Conservation (phyloP, 768 basidiomycete species). For the Boletus sensibilis region DNA sequence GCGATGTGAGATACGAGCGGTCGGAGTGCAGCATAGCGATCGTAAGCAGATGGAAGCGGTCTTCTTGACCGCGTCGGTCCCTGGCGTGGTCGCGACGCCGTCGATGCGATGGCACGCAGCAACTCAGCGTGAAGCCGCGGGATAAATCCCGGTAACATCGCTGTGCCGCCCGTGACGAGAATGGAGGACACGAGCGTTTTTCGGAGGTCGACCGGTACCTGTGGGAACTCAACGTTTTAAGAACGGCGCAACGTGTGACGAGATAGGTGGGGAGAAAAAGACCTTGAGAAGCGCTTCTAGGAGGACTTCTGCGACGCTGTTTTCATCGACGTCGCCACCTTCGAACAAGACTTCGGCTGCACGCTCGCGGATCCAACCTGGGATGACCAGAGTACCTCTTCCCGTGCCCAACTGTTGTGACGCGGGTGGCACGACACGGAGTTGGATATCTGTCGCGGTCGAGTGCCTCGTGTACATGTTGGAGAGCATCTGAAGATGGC, state of each 20-base stretch:
- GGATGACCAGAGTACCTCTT: conserved; percentile 75
- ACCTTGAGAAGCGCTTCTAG: conserved; percentile 79
- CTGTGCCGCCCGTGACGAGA: conserved; percentile 83
- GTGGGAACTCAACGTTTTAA: neutral
- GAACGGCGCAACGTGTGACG: neutral
- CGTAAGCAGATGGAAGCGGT: conserved; percentile 52
- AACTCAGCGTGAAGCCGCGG: conserved; percentile 83
- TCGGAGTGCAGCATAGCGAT: conserved; percentile 73
- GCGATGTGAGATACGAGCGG: conserved; percentile 71
- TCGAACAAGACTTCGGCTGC: conserved; percentile 90
- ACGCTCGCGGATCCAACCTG: conserved; percentile 94
- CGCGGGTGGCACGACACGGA: conserved; percentile 65
- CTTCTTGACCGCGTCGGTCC: conserved; percentile 36
- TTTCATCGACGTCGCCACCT: conserved; percentile 85
- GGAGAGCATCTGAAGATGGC: conserved; percentile 57
- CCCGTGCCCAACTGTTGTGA: conserved; percentile 71
- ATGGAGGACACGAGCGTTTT: conserved; percentile 82
- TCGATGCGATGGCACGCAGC: conserved; percentile 54
- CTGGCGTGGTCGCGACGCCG: conserved; percentile 34
- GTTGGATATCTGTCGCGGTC: conserved; percentile 69
- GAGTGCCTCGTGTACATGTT: conserved; percentile 75
- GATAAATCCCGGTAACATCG: conserved; percentile 91
- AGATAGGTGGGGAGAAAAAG: neutral
- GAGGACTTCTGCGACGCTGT: conserved; percentile 78
- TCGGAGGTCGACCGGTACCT: conserved; percentile 91